A percentile compares a stretch with the other conserved stretches of the same genome.
Conservation (phyloP, 768 basidiomycete genomes). For the Podaxis mareebaensis region DNA sequence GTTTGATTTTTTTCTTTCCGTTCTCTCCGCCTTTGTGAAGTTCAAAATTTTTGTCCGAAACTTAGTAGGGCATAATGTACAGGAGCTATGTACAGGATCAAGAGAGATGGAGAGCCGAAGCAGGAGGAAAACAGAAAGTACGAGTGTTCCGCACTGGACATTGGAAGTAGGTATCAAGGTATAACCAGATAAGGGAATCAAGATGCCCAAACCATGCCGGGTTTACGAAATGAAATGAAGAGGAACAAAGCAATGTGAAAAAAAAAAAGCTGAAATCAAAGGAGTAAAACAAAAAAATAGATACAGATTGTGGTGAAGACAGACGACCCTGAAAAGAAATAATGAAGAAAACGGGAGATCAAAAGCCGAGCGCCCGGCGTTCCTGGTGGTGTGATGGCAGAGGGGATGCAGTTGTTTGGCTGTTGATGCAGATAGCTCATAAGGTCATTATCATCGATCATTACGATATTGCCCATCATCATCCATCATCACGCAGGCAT, state of each 20-base stretch:
- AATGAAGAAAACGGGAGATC: no score
- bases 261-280: neutral
- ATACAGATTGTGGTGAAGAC: neutral
- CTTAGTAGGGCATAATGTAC: neutral
- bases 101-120: neutral
- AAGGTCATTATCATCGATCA: no score
- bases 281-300: neutral
- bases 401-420: no score
- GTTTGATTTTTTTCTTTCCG: neutral
- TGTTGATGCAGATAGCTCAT: no score
- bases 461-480: neutral
- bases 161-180: neutral
- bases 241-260: neutral
- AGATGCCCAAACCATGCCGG: neutral
- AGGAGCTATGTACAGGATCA: neutral
- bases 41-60: neutral
- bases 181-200: neutral
- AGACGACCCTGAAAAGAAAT: no score
- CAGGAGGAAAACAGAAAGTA: neutral
- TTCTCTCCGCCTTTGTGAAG: neutral
- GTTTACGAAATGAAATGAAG: neutral
- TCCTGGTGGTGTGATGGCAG: no score
- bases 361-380: no score
- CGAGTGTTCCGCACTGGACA: neutral
- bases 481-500: neutral